phyloP scores from a whole-genome alignment of 1,284 basidiomycete species.

The Takashimella koratensis region DNA sequence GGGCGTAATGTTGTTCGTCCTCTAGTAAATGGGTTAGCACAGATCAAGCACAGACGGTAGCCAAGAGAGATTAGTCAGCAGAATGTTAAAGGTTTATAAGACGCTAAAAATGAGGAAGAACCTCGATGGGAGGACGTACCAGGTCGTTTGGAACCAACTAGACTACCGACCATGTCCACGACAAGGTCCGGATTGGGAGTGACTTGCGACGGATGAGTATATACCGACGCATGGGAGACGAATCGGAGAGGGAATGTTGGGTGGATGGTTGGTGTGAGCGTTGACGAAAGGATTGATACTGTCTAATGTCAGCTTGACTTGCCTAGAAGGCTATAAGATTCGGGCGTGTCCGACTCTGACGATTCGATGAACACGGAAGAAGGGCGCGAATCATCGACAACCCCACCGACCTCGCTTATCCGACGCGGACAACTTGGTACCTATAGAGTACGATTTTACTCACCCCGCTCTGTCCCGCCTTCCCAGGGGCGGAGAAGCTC shows the following conservation, averaged over 20 bases:
- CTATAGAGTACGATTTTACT: too few species aligned
- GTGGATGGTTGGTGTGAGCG: constrained; percentile 45
- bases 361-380: too few species aligned
- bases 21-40: constrained; percentile 19
- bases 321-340: too few species aligned
- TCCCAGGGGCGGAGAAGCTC: constrained; percentile 50
- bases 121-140: constrained; percentile 15
- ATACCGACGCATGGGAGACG: constrained; percentile 42
- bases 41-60: neutral
- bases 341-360: too few species aligned
- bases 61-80: neutral
- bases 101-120: neutral
- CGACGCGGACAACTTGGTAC: too few species aligned
- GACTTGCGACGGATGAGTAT: constrained; percentile 23
- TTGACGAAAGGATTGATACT: constrained; percentile 48
- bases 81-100: neutral
- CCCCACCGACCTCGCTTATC: too few species aligned
- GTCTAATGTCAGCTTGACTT: neutral
- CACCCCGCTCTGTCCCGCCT: constrained; percentile 44
- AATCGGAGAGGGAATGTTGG: constrained; percentile 47
- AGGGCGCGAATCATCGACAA: too few species aligned
- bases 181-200: constrained; percentile 44
- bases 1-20: constrained; percentile 44
- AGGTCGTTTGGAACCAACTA: constrained; percentile 27
- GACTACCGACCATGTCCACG: constrained; percentile 41